Evolutionary conservation across 345 rosid genomes (phyloP).

Genomic region (Eucalyptus marginata): DNA sequence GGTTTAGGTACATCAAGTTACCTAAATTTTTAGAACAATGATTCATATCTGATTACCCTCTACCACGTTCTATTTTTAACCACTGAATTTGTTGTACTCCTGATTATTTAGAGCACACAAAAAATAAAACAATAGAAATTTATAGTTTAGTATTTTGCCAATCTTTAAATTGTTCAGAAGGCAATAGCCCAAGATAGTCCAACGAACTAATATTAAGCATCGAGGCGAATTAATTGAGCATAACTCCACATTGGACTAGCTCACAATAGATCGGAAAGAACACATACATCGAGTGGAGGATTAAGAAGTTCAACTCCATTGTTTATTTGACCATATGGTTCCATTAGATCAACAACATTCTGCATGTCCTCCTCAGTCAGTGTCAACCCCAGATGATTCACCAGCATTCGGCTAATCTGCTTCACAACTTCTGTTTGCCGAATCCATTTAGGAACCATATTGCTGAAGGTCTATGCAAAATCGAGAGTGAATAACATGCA

Average conservation of each 20-base stretch:
- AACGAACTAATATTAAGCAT: not conserved
- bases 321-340: conserved; percentile 93
- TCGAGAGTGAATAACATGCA: not conserved
- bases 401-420: conserved; percentile 61
- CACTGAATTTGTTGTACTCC: not conserved
- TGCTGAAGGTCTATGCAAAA: conserved; percentile 56
- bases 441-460: conserved; percentile 59
- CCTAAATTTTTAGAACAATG: not conserved
- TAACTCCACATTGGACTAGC: not conserved
- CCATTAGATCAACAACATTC: conserved; percentile 93
- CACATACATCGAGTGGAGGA: conserved; percentile 69
- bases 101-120: not conserved
- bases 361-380: conserved; percentile 71
- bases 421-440: conserved; percentile 41
- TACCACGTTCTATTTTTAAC: not conserved
- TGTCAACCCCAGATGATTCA: conserved; percentile 83
- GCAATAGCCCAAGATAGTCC: not conserved
- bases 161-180: not conserved
- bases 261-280: not conserved
- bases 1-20: not conserved
- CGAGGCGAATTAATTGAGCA: not conserved
- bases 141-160: not conserved
- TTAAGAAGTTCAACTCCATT: conserved; percentile 77
- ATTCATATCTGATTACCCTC: not conserved
- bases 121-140: not conserved